Evolutionary conservation across 768 basidiomycete species (phyloP).

Genomic region (Clavaria fumosa): DNA sequence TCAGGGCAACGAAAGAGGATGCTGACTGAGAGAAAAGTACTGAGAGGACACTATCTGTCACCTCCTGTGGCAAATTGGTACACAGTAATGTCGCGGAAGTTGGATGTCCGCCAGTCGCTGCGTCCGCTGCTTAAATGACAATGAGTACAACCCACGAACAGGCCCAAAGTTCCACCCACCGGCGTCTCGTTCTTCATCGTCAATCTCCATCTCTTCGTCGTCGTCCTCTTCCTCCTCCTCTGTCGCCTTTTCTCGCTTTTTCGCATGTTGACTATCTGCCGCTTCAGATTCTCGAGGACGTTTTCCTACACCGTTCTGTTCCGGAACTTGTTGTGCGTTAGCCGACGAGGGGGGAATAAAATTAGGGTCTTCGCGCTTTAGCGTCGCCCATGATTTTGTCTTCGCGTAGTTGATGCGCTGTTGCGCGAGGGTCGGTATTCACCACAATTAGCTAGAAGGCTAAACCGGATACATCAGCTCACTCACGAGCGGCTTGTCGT

Average conservation of each 20-base stretch:
- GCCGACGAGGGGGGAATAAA: conserved; percentile 61
- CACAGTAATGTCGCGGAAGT: no score
- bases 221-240: conserved; percentile 60
- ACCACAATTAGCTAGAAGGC: conserved; percentile 3
- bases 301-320: conserved; percentile 29
- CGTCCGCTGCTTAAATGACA: conserved; percentile 37
- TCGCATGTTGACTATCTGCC: conserved; percentile 34
- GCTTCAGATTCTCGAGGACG: conserved; percentile 49
- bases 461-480: no score
- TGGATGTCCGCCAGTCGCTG: no score
- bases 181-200: conserved; percentile 66
- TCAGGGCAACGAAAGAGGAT: conserved; percentile 2
- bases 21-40: conserved; percentile 88
- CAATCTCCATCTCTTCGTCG: conserved; percentile 89
- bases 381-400: conserved; percentile 74
- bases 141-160: conserved; percentile 20
- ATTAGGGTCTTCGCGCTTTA: conserved; percentile 61
- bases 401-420: conserved; percentile 90
- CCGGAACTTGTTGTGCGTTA: conserved; percentile 38
- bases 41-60: conserved; percentile 71
- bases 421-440: conserved; percentile 6
- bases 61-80: conserved; percentile 82
- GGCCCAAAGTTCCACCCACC: conserved; percentile 21
- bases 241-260: conserved; percentile 57
- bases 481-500: conserved; percentile 82